Evolutionary conservation across 495 filamentous ascomycete genomes (phyloP), one percentile per base, ranked within the genome.

Genomic region (Delitschia confertaspora): DNA sequence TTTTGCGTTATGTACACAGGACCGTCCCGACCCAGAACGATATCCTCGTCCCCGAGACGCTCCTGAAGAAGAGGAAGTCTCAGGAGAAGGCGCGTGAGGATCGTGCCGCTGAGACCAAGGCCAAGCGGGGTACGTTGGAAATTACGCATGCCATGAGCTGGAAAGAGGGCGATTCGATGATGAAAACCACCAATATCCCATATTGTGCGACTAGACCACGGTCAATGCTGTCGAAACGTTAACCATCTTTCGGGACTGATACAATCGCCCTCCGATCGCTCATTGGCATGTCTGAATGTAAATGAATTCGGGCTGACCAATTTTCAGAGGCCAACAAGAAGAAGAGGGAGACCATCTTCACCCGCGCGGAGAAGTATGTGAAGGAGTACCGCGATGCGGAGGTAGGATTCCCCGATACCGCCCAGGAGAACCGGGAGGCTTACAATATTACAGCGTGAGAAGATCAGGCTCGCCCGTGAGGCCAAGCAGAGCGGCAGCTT

Each of bases 201-300:
- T 62, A 66, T 73, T 27, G 71, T 78, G n/a, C 83, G 80, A 89
- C 88, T 98, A 98, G 93, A 82, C 64, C 58, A 59, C 47, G 63
- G 83, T 87, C 91, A 60, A 95, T 98, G 91, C 68, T 93, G 88
- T 95, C 84, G 84, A 79, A 69, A 69, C 80, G 72, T 79, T 81
- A 93, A 82, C 88, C 88, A 96, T 96, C 91, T 98, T 98, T 98
- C 91, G 91, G 91, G 88, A 79, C 88, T 98, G 91, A 98, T 32
- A 57, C 60, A 60, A 41, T 53, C 33, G 45, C 53, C 58, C 65
- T 60, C 50, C 47, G 23, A 49, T 33, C 42, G 24, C 24, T 33
- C 20, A 56, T 59, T 30, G 19, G 31, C 32, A 45, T 49, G 21
- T 7, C 39, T 49, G 43, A 34, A 29, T 33, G 38, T 49, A 36